phyloP scores from a whole-genome alignment of 805 yeast genomes.

The Torulaspora maleeae region DNA sequence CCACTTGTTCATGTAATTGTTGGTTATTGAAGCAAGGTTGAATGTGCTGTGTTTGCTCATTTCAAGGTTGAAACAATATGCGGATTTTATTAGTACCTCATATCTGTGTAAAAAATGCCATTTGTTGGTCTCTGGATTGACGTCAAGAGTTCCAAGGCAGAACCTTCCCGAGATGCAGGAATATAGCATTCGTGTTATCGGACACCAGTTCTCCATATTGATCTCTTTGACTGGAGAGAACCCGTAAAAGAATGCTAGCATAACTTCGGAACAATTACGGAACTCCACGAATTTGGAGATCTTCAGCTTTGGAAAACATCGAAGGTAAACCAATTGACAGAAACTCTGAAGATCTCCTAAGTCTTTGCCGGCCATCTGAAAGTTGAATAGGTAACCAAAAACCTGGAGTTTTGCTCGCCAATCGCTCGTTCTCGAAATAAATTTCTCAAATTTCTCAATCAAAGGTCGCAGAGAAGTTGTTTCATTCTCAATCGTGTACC shows the following conservation, averaged over 20 bases:
- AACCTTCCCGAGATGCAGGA: slow-evolving; percentile 11
- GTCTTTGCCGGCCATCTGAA: slow-evolving; percentile 12
- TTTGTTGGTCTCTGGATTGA: slow-evolving; percentile 11
- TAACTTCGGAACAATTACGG: slow-evolving; percentile 24
- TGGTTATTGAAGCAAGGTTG: slow-evolving; percentile 33
- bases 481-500: slow-evolving; percentile 8
- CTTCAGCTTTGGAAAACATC: slow-evolving; percentile 15
- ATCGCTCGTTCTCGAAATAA: slow-evolving; percentile 15
- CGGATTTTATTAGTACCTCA: slow-evolving; percentile 34
- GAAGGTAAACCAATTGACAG: slow-evolving; percentile 14
- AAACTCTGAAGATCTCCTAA: slow-evolving; percentile 15
- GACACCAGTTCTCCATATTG: slow-evolving; percentile 20
- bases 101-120: slow-evolving; percentile 26
- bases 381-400: slow-evolving; percentile 23
- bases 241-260: slow-evolving; percentile 24
- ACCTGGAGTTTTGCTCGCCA: slow-evolving; percentile 12
- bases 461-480: background rate
- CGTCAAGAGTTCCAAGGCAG: slow-evolving; percentile 4
- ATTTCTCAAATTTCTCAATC: slow-evolving; percentile 22
- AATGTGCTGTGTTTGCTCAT: slow-evolving; percentile 30
- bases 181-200: slow-evolving; percentile 23
- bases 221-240: slow-evolving; percentile 4
- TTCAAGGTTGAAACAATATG: slow-evolving; percentile 36
- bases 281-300: slow-evolving; percentile 10
- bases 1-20: slow-evolving; percentile 35